Conservation (phyloP, 805 yeast genomes). For the Pichia thaimueangensis region DNA sequence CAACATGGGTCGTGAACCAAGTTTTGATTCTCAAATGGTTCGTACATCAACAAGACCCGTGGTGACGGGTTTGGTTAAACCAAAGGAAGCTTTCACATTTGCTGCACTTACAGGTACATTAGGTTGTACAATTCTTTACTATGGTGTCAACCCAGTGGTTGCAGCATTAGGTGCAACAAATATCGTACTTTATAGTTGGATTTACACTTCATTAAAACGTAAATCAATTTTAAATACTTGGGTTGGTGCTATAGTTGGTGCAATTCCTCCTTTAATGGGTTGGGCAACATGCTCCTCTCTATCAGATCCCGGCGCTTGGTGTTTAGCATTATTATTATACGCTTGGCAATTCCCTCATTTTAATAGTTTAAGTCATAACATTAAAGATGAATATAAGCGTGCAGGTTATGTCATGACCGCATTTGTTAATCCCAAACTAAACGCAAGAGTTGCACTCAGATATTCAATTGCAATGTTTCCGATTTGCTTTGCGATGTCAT, state of each 20-base stretch:
- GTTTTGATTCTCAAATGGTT: constrained; percentile 78
- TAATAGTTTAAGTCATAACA: constrained; percentile 82
- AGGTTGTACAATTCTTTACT: constrained; percentile 63
- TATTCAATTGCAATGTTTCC: constrained; percentile 94
- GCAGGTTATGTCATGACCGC: constrained; percentile 99
- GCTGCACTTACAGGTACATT: constrained; percentile 67
- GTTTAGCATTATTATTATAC: constrained; percentile 78
- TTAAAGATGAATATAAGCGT: constrained; percentile 76
- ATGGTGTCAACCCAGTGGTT: constrained; percentile 83
- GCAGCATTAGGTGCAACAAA: constrained; percentile 75
- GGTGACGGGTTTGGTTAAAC: constrained; percentile 71
- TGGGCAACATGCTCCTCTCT: constrained; percentile 91
- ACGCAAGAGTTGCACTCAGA: constrained; percentile 88
- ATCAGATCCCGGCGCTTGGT: constrained; percentile 90
- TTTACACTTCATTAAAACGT: constrained; percentile 86
- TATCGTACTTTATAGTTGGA: constrained; percentile 80
- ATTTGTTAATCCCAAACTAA: constrained; percentile 81
- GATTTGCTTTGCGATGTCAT: constrained; percentile 73
- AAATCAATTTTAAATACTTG: constrained; percentile 84
- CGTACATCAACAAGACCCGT: constrained; percentile 88
- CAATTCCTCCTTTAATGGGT: constrained; percentile 98
- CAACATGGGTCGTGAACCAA: constrained; percentile 95
- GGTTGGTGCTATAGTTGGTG: constrained; percentile 99
- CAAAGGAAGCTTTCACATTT: constrained; percentile 72
- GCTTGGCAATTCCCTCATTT: constrained; percentile 99